Evolutionary conservation across 805 yeast genomes (phyloP), one percentile per base, ranked within the genome.

Genomic region (Debaryomyces hansenii): DNA sequence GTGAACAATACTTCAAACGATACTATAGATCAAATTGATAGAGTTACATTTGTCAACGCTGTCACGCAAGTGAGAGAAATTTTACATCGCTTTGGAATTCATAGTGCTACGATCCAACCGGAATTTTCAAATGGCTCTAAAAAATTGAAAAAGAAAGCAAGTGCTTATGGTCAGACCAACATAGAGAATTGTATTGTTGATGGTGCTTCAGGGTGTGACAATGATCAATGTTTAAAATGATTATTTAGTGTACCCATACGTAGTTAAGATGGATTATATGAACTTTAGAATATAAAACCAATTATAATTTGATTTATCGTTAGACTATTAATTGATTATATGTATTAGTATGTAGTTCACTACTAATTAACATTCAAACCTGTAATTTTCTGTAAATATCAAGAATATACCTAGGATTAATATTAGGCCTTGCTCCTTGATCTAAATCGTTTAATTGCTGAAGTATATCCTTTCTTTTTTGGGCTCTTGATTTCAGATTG

Each of bases 31-130:
- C 32, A 21, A 1, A 59, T 72, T 42, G 60, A 67, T 54, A 65
- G 64, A 50, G 50, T 48, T 24, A 61, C 56, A 20, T 94, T 90
- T 63, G 67, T 85, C 46, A 66, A 69, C n/a, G 78, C 87, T 42
- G 95, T 96, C 7, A 75, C 82, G 41, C 78, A 80, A 47, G 92
- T 92, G 44, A 82, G 94, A 64, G 79, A 80, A 43, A 83, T 90
- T 39, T 76, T 92, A 58, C 96, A 89, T 58, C 82, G 78, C 21
- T 85, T 84, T 60, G 96, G 96, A 38, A 84, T 92, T 50, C 96
- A 91, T 59, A 86, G 94, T 32, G 96, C 92, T 15, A 92, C 99
- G 1, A 91, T 94, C 42, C 99, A 92, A 68, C 99, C 99, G 0
- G 99, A 92, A 69, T 94, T 92, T 58, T 63, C 67, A 24, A 42